These are phyloP conservation scores for Toxicodendron radicans DNA, from an alignment of 345 rosid genomes.

Conservation along the genomic window DNA sequence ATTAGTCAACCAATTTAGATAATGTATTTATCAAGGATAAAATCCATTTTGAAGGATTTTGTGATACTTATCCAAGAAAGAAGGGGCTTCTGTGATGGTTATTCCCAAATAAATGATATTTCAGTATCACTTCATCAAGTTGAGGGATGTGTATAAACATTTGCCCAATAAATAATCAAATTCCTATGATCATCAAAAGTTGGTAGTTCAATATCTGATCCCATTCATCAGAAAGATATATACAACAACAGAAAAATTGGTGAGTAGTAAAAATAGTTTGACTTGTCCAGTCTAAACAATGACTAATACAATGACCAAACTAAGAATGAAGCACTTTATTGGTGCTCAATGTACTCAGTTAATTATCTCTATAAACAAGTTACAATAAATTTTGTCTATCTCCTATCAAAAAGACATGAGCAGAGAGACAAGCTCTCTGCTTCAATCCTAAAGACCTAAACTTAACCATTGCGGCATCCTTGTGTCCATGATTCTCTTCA, in stretches of 20 bases:
- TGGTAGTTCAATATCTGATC: background rate
- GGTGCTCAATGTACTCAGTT: constrained; percentile 30
- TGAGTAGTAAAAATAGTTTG: constrained; percentile 12
- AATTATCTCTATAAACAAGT: constrained; percentile 33
- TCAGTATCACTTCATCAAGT: no score
- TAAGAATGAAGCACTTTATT: constrained; percentile 33
- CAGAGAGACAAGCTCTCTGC: constrained; percentile 14
- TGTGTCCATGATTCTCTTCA: constrained; percentile 74
- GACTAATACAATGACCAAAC: constrained; percentile 22
- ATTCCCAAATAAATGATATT: no score
- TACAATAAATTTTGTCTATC: constrained; percentile 33
- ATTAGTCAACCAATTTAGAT: no score
- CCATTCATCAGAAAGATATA: background rate
- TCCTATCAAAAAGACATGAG: constrained; percentile 29
- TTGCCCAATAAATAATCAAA: no score
- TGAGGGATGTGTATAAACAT: no score
- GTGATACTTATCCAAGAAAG: no score
- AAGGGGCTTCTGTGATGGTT: no score
- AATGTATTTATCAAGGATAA: no score
- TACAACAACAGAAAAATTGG: background rate
- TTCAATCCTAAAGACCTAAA: constrained; percentile 62
- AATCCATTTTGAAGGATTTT: no score
- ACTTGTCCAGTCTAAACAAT: constrained; percentile 26
- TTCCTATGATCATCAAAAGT: no score
- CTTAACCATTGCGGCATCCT: constrained; percentile 76